Evolutionary conservation across 257 asterid species (phyloP), one percentile per base, ranked within the genome.

Genomic region (Gardenia jasminoides): DNA sequence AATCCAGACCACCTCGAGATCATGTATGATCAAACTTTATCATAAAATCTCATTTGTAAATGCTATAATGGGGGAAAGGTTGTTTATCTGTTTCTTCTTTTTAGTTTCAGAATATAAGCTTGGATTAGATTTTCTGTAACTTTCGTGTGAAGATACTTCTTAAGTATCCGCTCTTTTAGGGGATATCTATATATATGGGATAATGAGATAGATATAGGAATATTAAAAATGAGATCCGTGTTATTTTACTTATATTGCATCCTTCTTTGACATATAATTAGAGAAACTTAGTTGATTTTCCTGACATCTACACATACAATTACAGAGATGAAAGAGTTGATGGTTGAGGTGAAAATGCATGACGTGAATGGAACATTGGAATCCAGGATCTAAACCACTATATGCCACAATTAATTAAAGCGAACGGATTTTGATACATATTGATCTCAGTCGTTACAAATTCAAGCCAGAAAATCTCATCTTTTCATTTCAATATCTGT

Each of bases 71-170:
- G 20, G 22, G 43, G 67, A 56, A 71, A 71, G 73, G n/a, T 70
- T 20, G 68, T 20, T 30, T 16, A 47, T 79, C 30, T 46, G 70
- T 58, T 78, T 30, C 20, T 70, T 78, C 81, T 58, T 70, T 70
- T 78, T 58, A 70, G 19, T 41, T 78, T 20, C 44, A 59, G 77
- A 58, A 61, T 70, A 58, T 70, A 71, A 26, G n/a, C 0, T 36
- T 78, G 16, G 22, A 70, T 58, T 44, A 8, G 72, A 70, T 70
- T 66, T 65, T 54, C 50, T 66, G 30, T 58, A 58, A 10, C 69
- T 5, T 36, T 58, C n/a, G 17, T 46, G 3, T 16, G 79, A 75
- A 58, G 71, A 75, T 62, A 41, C 70, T 62, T 12, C 33, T 31
- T 10, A 6, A 36, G 44, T 66, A 31, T 33, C 11, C 12, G n/a